Evolutionary conservation across 2,329 filamentous ascomycete genomes (phyloP), one percentile per base, ranked within the genome.

Genomic region (Lachnellula willkommii): DNA sequence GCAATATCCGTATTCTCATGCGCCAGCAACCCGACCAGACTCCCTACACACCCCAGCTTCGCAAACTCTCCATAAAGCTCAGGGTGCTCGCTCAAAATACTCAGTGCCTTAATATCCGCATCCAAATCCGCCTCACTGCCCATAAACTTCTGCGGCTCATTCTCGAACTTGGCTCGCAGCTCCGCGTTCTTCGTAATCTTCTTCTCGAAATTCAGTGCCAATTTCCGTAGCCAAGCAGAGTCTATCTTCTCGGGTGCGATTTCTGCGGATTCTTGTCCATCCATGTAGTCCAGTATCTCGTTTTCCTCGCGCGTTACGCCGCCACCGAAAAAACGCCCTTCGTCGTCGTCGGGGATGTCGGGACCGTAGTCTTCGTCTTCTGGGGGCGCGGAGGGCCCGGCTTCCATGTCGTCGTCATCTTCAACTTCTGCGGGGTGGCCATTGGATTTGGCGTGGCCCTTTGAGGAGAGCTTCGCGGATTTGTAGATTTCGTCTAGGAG

Each of bases 1-100:
- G 94, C 91, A 62, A 99, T 95, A 68, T 99, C 94, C 0, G 92
- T 93, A 70, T 99, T 99, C 66, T 99, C 94, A 70, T 99, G 94
- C 15, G 93, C 87, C 49, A 99, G 76, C 52, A 99, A 73, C 2
- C 86, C 83, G 1, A 95, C 90, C 50, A 99, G 73, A 53, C 87
- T 92, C 4, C 74, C 81, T 0, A 85, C 83, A 57, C 84, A 88
- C 20, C 89, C 88, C 51, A 91, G 77, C 62, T 84, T 85, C 35
- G 87, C 85, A 66, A 96, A 91, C 59, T 95, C 89, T 12, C 76
- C 76, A 71, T 94, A 96, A 20, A 96, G 79, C 58, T 89, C 86
- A 3, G 92, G 81, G 68, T 97, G 89, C 66, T 99, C 91, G 5
- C 89, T 85, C 1, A 99, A 76, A 62, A 96, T 88, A 45, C 90